A percentile compares a stretch with the other conserved stretches of the same genome.
Conservation (phyloP, 495 filamentous ascomycete genomes). For the Xylaria curta region DNA sequence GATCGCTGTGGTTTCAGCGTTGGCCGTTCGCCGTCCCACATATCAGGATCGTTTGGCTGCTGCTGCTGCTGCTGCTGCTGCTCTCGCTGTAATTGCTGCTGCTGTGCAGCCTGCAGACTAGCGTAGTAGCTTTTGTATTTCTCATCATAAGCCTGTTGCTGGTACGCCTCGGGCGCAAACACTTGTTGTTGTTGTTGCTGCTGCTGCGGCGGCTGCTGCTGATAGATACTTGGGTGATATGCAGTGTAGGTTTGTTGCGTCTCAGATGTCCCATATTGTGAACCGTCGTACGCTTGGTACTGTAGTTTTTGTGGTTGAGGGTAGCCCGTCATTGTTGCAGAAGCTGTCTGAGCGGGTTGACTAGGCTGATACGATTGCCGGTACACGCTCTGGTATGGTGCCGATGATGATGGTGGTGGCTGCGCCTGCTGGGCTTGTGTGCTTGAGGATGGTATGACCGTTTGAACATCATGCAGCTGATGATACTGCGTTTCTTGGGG, state of each 20-base stretch:
- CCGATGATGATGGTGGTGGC: slow-evolving; percentile 18
- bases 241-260: slow-evolving; percentile 30
- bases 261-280: slow-evolving; percentile 22
- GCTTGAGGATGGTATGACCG: slow-evolving; percentile 14
- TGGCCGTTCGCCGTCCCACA: slow-evolving; percentile 32
- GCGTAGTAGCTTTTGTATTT: slow-evolving; percentile 34
- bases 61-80: slow-evolving; percentile 17
- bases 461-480: slow-evolving; percentile 7
- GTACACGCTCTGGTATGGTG: slow-evolving; percentile 28
- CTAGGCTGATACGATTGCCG: slow-evolving; percentile 30
- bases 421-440: slow-evolving; percentile 15
- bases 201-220: slow-evolving; percentile 26
- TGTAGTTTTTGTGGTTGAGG: slow-evolving; percentile 25
- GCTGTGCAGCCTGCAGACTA: slow-evolving; percentile 26
- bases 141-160: slow-evolving; percentile 33
- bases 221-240: slow-evolving; percentile 36
- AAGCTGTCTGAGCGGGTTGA: slow-evolving; percentile 26
- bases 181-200: slow-evolving; percentile 25
- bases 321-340: slow-evolving; percentile 6
- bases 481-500: slow-evolving; percentile 7
- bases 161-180: slow-evolving; percentile 30
- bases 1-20: slow-evolving; percentile 36
- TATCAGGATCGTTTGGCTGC: slow-evolving; percentile 15
- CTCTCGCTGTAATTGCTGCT: slow-evolving; percentile 22
- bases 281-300: slow-evolving; percentile 31